Percentiles rank a stretch among this genome's conserved stretches.
phyloP scores from a whole-genome alignment of 805 yeast species.

The Lachancea kluyveri region DNA sequence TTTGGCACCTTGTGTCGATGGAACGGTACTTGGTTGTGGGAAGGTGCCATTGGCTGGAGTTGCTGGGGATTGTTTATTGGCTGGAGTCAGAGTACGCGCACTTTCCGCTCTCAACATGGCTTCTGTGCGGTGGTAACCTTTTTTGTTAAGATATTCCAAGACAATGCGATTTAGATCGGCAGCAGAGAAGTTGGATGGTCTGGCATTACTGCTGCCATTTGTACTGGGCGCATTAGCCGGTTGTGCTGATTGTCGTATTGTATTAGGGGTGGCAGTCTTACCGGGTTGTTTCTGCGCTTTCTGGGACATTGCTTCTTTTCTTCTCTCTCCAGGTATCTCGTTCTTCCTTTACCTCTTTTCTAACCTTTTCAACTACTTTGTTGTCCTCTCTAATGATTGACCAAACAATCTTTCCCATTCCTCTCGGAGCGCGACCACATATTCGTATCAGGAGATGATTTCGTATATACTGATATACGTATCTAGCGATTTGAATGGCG shows the following conservation, averaged over 20 bases:
- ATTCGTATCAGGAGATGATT: no score
- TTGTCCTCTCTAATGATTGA: no score
- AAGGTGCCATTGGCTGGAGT: slow-evolving; percentile 38
- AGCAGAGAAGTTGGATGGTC: slow-evolving; percentile 46
- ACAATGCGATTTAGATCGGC: slow-evolving; percentile 90
- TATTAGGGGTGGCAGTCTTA: slow-evolving; percentile 4
- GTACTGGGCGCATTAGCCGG: slow-evolving; percentile 12
- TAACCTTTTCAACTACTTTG: no score
- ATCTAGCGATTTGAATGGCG: no score
- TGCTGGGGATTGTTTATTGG: slow-evolving; percentile 41
- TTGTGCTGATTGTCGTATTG: slow-evolving; percentile 7
- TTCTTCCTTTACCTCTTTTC: no score
- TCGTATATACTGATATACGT: no score
- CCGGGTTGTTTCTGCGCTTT: slow-evolving; percentile 10
- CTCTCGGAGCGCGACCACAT: no score
- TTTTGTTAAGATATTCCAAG: slow-evolving; percentile 83
- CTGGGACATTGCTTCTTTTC: slow-evolving; percentile 8
- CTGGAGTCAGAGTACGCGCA: slow-evolving; percentile 51
- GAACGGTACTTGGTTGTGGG: slow-evolving; percentile 18
- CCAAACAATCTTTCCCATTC: no score
- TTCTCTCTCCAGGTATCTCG: no score
- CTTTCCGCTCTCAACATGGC: slow-evolving; percentile 88
- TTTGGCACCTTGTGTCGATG: slow-evolving; percentile 24
- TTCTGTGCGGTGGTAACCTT: slow-evolving; percentile 92
- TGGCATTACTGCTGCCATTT: slow-evolving; percentile 10